These are phyloP conservation scores for Verbascum thapsus DNA, from an alignment of 257 asterid species.

Conservation along the genomic window DNA sequence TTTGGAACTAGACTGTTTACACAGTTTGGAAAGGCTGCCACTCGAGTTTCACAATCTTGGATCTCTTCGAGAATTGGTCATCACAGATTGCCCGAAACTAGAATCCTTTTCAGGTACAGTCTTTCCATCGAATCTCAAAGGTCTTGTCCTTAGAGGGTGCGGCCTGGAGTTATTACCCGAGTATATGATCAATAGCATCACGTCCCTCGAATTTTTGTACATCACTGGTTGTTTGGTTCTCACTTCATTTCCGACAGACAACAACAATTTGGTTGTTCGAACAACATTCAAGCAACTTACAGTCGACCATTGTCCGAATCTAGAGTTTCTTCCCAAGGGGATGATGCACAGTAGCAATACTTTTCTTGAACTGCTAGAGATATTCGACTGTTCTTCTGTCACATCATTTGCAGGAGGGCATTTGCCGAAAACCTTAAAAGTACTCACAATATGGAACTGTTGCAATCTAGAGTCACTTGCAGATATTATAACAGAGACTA, in stretches of 20 bases:
- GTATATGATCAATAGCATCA: conserved; percentile 38
- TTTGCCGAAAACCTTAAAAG: conserved; percentile 44
- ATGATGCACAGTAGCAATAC: conserved; percentile 42
- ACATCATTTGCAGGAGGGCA: conserved; percentile 46
- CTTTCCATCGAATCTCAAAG: conserved; percentile 49
- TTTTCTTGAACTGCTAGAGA: conserved; percentile 44
- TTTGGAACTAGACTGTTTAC: conserved; percentile 46
- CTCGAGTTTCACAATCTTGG: conserved; percentile 34
- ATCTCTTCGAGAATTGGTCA: conserved; percentile 44
- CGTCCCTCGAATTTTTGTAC: conserved; percentile 41
- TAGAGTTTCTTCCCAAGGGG: conserved; percentile 53
- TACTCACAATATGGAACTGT: conserved; percentile 51
- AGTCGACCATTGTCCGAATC: conserved; percentile 42
- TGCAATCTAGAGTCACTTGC: conserved; percentile 50
- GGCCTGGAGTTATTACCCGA: conserved; percentile 46
- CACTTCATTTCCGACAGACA: conserved; percentile 40
- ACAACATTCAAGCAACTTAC: conserved; percentile 53
- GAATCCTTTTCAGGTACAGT: conserved; percentile 35
- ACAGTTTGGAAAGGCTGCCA: conserved; percentile 46
- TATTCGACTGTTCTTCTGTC: conserved; percentile 49
- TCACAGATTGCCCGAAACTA: conserved; percentile 50
- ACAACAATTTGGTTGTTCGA: conserved; percentile 30
- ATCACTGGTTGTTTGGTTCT: conserved; percentile 49
- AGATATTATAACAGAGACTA: conserved; percentile 38
- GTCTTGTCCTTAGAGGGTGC: conserved; percentile 52